phyloP scores from a whole-genome alignment of 2,329 filamentous ascomycete species.

The Apiospora hydei region DNA sequence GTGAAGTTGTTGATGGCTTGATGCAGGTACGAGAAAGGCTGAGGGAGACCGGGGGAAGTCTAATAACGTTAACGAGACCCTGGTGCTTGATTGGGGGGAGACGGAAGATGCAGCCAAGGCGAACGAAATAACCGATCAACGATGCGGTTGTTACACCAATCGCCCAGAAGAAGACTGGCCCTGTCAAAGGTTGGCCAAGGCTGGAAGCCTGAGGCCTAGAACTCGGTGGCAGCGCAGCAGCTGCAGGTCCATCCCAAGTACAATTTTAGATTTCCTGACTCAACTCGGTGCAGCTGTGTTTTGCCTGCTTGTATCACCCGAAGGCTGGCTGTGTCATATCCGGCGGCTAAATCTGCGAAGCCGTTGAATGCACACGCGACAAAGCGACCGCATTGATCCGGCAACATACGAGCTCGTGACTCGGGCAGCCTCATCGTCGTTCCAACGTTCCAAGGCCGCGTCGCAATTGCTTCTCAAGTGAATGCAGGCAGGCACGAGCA shows the following conservation, averaged over 20 bases:
- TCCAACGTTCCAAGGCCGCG: conserved; percentile 9
- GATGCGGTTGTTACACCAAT: background rate
- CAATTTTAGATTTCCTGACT: background rate
- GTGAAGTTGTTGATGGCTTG: background rate
- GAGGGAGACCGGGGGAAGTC: background rate
- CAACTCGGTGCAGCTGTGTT: background rate
- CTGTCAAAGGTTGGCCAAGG: background rate
- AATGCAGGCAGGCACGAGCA: background rate
- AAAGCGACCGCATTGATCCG: background rate
- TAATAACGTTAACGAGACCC: background rate
- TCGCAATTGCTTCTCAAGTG: background rate
- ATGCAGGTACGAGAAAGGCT: background rate
- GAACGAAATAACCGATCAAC: background rate
- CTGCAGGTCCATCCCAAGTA: background rate
- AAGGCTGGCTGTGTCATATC: conserved; percentile 3
- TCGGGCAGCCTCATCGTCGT: background rate
- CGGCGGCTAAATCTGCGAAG: background rate
- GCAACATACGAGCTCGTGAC: background rate
- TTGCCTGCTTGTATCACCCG: conserved; percentile 8
- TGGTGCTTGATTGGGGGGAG: background rate
- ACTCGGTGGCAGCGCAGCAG: background rate
- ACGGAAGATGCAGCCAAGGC: background rate
- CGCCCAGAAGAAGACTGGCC: background rate
- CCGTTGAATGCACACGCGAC: background rate
- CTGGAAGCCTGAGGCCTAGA: background rate